A percentile compares a stretch with the other conserved stretches of the same genome.
Conservation (phyloP, 2,329 filamentous ascomycete species). For the Byssochlamys sp. region DNA sequence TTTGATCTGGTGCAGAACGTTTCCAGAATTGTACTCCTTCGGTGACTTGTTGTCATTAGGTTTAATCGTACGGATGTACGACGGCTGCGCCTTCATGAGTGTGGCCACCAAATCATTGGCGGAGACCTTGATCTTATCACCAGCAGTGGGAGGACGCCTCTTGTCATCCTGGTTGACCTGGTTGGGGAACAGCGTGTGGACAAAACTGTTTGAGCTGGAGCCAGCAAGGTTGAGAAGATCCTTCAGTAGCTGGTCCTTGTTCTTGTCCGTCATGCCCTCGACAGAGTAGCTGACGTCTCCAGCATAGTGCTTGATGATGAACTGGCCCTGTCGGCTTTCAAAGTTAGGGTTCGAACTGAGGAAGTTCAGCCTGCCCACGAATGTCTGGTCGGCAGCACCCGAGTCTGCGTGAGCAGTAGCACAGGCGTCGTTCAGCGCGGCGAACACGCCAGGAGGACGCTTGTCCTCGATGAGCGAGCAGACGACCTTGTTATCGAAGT, state of each 20-base stretch:
- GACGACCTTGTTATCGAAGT: constrained; percentile 98
- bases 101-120: constrained; percentile 92
- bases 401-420: constrained; percentile 97
- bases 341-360: constrained; percentile 82
- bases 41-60: constrained; percentile 98
- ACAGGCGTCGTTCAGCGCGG: constrained; percentile 91
- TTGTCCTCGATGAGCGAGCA: constrained; percentile 92
- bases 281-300: constrained; percentile 92
- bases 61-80: constrained; percentile 98
- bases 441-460: constrained; percentile 83
- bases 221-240: constrained; percentile 81
- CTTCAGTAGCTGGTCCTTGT: constrained; percentile 94
- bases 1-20: constrained; percentile 96
- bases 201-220: constrained; percentile 71
- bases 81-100: constrained; percentile 92
- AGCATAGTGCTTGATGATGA: constrained; percentile 97
- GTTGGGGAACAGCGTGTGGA: constrained; percentile 81
- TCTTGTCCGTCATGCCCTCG: constrained; percentile 97
- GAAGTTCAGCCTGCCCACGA: constrained; percentile 84
- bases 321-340: constrained; percentile 82
- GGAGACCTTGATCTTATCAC: constrained; percentile 89
- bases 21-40: constrained; percentile 79
- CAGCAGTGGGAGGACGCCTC: constrained; percentile 83
- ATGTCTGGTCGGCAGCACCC: constrained; percentile 84
- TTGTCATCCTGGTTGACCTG: constrained; percentile 94